Percentiles rank a stretch among this genome's conserved stretches.
Conservation (phyloP, 768 basidiomycete species). For the Tubosaeta sp. region DNA sequence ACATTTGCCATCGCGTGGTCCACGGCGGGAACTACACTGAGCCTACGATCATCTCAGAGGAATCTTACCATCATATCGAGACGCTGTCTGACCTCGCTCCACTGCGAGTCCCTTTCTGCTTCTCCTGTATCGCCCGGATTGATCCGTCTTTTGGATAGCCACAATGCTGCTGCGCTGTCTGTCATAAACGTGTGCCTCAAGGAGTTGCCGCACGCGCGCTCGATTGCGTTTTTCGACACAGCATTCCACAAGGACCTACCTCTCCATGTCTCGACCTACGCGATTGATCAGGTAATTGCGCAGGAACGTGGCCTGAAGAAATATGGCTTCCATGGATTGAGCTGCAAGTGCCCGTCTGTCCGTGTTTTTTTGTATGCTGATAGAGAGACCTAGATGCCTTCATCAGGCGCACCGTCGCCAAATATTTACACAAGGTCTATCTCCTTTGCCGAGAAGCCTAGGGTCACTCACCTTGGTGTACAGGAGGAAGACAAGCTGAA, state of each 20-base stretch:
- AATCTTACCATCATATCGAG: slow-evolving; percentile 69
- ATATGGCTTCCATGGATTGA: slow-evolving; percentile 90
- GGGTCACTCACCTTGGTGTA: background rate
- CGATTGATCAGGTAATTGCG: slow-evolving; percentile 63
- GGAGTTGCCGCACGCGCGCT: slow-evolving; percentile 60
- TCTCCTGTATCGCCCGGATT: background rate
- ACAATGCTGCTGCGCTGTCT: slow-evolving; percentile 58
- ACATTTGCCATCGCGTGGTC: slow-evolving; percentile 77
- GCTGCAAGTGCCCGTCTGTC: slow-evolving; percentile 40
- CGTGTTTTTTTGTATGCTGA: background rate
- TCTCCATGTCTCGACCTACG: slow-evolving; percentile 70
- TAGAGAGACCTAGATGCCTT: slow-evolving; percentile 45
- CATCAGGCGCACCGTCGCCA: slow-evolving; percentile 61
- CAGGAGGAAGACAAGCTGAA: slow-evolving; percentile 50
- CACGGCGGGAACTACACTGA: slow-evolving; percentile 80
- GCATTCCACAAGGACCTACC: slow-evolving; percentile 80
- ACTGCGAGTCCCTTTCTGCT: slow-evolving; percentile 43
- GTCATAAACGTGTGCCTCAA: slow-evolving; percentile 60
- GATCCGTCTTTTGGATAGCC: slow-evolving; percentile 32
- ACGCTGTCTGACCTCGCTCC: slow-evolving; percentile 78
- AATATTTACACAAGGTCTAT: slow-evolving; percentile 51
- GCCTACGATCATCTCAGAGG: slow-evolving; percentile 63
- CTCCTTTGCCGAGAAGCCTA: background rate
- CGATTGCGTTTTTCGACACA: slow-evolving; percentile 86
- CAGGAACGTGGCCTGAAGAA: slow-evolving; percentile 68